Evolutionary conservation across 495 filamentous ascomycete genomes (phyloP), one percentile per base, ranked within the genome.

Genomic region (Hypoxylon fragiforme): DNA sequence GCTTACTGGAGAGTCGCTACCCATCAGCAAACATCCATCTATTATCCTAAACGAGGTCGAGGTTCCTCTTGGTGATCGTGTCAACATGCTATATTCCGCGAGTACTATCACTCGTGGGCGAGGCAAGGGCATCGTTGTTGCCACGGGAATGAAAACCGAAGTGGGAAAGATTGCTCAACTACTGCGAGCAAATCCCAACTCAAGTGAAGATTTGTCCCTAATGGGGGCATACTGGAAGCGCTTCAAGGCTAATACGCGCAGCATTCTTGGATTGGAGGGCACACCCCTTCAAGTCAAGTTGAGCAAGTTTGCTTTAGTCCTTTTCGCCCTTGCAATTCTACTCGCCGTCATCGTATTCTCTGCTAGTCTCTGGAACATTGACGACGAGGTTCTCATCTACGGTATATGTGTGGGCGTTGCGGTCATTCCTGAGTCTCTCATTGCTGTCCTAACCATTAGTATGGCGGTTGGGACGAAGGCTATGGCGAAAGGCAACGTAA

Each of bases 1-100:
- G 8, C 74, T 91, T 8, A 91, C 87, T 6, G 87, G 87, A n/a
- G 87, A 91, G 62, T 87, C 85, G 28, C 67, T 89, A n/a, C 85
- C 86, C 14, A 82, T 87, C n/a, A 67, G 73, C 14, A 90, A 91
- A 62, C 68, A 68, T 20, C 69, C 75, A 1, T 67, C 64, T 16
- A 49, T 60, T 6, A 56, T 72, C 7, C 69, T 78, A 15, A 19
- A 40, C 18, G 67, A 70, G 28, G 47, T 55, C 5, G 77, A 82
- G 11, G 78, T 83, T 34, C 81, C 84, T 1, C 79, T 84, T 7
- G 87, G 87, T 12, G 87, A 91, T 54, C 80, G 86, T 15, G 67
- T 83, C 22, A 90, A 91, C 60, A 84, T 89, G 59, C 81, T 81
- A 13, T 90, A 86, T 65, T 83, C 83, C 35, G 87, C 85, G 3